These are phyloP conservation scores for Mortierella sp. DNA, from an alignment of 371 early-diverging fungal species.

Conservation along the genomic window DNA sequence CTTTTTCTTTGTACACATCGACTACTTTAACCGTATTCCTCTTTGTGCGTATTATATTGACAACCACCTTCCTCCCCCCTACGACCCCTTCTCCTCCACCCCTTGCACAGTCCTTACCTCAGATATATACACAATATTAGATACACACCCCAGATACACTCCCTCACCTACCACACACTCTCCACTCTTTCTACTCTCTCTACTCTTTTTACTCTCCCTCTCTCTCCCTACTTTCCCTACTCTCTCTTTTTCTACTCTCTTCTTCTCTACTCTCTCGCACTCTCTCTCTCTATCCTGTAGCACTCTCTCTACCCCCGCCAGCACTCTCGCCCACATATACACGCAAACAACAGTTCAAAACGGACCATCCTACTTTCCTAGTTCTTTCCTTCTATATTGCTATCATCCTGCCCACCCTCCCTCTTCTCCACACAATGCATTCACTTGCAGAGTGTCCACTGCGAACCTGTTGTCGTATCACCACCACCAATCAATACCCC, in stretches of 20 bases:
- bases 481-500: constrained; percentile 26
- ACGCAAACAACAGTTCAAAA: neutral
- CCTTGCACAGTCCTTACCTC: neutral
- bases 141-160: neutral
- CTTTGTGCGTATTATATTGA: neutral
- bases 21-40: neutral
- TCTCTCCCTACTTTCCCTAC: too few relatives aligned
- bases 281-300: too few relatives aligned
- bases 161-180: neutral
- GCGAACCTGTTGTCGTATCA: constrained; percentile 38
- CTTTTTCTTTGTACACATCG: neutral
- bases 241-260: too few relatives aligned
- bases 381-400: neutral
- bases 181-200: too few relatives aligned
- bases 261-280: too few relatives aligned
- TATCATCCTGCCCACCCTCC: neutral
- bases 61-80: neutral
- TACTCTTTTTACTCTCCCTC: too few relatives aligned
- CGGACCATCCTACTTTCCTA: neutral
- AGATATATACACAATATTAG: too few relatives aligned
- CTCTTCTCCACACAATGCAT: constrained; percentile 14
- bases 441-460: constrained; percentile 40
- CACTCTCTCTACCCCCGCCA: too few relatives aligned
- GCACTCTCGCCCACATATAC: too few relatives aligned
- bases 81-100: neutral